Evolutionary conservation across 23 red algal genomes (phyloP).

Genomic region (Gracilaria gracilis): DNA sequence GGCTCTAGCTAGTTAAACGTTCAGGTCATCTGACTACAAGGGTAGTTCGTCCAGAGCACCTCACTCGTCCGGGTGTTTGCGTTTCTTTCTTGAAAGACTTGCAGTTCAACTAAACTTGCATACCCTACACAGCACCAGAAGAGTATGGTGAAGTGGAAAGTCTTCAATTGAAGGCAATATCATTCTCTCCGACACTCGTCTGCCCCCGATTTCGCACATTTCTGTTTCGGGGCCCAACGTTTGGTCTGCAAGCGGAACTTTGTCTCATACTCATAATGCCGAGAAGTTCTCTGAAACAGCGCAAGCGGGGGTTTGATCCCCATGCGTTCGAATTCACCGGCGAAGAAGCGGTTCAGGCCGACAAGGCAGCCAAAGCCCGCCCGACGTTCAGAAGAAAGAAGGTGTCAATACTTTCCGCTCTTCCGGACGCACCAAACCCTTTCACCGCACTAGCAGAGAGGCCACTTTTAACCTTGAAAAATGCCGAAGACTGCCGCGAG

Average conservation of each 20-base stretch:
- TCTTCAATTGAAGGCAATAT: background rate
- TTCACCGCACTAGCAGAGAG: background rate
- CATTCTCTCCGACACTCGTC: background rate
- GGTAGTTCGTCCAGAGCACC: no score
- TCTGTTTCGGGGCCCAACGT: no score
- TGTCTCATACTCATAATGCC: background rate
- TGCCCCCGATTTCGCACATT: background rate
- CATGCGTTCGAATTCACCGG: constrained; percentile 29
- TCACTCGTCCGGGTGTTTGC: no score
- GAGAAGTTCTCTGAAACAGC: background rate
- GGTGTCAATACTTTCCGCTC: constrained; percentile 22
- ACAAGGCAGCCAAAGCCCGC: constrained; percentile 7
- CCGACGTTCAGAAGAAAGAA: constrained; percentile 25
- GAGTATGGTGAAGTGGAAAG: background rate
- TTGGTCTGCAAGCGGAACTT: background rate
- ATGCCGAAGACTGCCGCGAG: background rate
- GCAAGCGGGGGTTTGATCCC: background rate
- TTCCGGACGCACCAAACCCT: background rate
- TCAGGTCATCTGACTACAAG: no score
- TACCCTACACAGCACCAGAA: background rate
- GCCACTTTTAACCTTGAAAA: background rate
- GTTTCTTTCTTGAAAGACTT: background rate
- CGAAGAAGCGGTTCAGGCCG: constrained; percentile 29
- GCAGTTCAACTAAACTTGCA: background rate
- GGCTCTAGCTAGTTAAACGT: no score